These are phyloP conservation scores for Turnera subulata DNA, from an alignment of 345 rosid genomes.

Conservation along the genomic window DNA sequence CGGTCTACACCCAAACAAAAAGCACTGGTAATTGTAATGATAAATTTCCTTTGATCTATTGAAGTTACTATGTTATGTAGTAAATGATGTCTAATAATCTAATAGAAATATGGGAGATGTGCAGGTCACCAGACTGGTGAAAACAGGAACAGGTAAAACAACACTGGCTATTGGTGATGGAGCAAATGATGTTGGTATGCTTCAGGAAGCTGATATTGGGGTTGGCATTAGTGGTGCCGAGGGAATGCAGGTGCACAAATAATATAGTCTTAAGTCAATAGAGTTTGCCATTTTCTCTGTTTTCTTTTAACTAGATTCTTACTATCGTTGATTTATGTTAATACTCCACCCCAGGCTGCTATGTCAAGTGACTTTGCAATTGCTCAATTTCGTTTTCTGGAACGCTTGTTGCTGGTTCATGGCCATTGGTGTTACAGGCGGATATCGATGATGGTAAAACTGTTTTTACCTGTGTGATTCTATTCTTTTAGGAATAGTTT, in stretches of 20 bases:
- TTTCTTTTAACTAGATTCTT: too few species aligned
- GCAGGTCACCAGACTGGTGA: constrained; percentile 90
- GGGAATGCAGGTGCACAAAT: constrained; percentile 96
- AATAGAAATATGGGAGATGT: constrained; percentile 37
- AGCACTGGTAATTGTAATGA: constrained; percentile 69
- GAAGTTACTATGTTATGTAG: not conserved
- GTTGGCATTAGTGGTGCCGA: constrained; percentile 92
- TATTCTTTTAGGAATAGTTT: too few species aligned
- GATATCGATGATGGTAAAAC: constrained; percentile 79
- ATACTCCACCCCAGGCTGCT: constrained; percentile 56
- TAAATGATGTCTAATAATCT: constrained; percentile 31
- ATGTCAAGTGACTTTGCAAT: constrained; percentile 96
- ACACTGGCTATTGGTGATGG: constrained; percentile 89
- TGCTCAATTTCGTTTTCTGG: constrained; percentile 78
- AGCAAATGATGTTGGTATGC: constrained; percentile 94
- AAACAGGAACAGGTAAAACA: constrained; percentile 48
- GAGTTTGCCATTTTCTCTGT: too few species aligned
- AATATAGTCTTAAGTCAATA: too few species aligned
- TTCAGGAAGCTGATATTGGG: constrained; percentile 96
- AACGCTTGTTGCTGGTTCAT: constrained; percentile 78
- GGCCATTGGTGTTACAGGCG: constrained; percentile 99
- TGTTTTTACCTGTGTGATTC: constrained; percentile 4
- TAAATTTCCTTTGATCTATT: not conserved
- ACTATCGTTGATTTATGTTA: too few species aligned
- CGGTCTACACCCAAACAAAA: constrained; percentile 92